A percentile compares a stretch with the other conserved stretches of the same genome.
These are phyloP conservation scores for Fomitopsis serialis DNA, from an alignment of 768 basidiomycete species.

Conservation along the genomic window DNA sequence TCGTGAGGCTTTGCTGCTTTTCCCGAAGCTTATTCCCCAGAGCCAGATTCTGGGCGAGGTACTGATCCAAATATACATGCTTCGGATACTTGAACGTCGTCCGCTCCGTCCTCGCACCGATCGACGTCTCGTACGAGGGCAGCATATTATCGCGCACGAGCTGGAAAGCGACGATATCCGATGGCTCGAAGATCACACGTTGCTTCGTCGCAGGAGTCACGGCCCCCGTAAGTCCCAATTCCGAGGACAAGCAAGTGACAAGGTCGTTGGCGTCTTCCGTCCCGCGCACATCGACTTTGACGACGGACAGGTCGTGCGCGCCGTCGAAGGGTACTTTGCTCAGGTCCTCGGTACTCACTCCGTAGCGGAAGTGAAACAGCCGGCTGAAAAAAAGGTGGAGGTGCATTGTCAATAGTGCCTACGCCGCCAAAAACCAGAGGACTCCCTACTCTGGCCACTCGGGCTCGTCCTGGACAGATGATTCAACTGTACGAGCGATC, in stretches of 20 bases:
- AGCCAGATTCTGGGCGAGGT: slow-evolving; percentile 52
- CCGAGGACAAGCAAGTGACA: slow-evolving; percentile 46
- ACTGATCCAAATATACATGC: slow-evolving; percentile 67
- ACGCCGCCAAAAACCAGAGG: neutral
- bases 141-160: slow-evolving; percentile 26
- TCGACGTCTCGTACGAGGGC: slow-evolving; percentile 15
- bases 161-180: slow-evolving; percentile 60
- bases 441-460: no score
- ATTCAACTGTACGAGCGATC: slow-evolving; percentile 40
- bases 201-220: slow-evolving; percentile 30
- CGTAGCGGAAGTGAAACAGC: slow-evolving; percentile 55
- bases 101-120: slow-evolving; percentile 21
- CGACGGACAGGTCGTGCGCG: slow-evolving; percentile 37
- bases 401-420: no score
- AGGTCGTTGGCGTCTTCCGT: slow-evolving; percentile 47
- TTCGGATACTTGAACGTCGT: slow-evolving; percentile 54
- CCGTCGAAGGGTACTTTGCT: slow-evolving; percentile 18
- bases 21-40: slow-evolving; percentile 31
- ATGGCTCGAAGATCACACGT: slow-evolving; percentile 57
- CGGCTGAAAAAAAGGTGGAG: no score
- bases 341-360: slow-evolving; percentile 35
- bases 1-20: slow-evolving; percentile 34
- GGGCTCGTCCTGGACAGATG: slow-evolving; percentile 5
- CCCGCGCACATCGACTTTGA: slow-evolving; percentile 44
- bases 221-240: slow-evolving; percentile 28